A percentile compares a stretch with the other conserved stretches of the same genome.
Evolutionary conservation across 2,329 filamentous ascomycete genomes (phyloP).

Genomic region (Macrophomina tecta): DNA sequence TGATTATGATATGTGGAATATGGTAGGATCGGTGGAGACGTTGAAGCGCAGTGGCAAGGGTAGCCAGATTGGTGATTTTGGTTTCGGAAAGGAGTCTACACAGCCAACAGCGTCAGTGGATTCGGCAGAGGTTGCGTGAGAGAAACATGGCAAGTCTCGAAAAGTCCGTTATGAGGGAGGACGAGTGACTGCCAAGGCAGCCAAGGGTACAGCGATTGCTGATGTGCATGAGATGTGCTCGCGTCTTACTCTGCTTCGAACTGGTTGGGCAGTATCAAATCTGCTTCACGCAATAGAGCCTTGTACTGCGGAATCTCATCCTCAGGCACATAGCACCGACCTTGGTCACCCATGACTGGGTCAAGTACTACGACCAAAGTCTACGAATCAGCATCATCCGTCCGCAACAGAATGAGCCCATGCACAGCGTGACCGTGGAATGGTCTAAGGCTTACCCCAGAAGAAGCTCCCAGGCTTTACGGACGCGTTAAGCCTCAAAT

Average conservation of each 20-base stretch:
- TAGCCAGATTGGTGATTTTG: conserved; percentile 76
- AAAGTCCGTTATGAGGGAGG: background rate
- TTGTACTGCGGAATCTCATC: conserved; percentile 94
- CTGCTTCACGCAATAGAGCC: conserved; percentile 76
- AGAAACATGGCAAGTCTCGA: too few relatives aligned
- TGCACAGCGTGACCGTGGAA: too few relatives aligned
- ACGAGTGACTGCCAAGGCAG: too few relatives aligned
- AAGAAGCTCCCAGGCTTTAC: conserved; percentile 79
- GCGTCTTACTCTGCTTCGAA: conserved; percentile 87
- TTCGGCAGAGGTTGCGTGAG: background rate
- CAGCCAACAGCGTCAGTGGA: background rate
- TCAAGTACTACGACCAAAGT: conserved; percentile 71
- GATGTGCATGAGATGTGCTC: too few relatives aligned
- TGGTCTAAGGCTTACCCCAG: conserved; percentile 64
- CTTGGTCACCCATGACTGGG: conserved; percentile 98
- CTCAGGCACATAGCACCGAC: conserved; percentile 85
- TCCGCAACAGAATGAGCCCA: background rate
- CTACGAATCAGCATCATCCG: background rate
- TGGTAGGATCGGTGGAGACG: conserved; percentile 76
- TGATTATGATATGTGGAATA: conserved; percentile 90
- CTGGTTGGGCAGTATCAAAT: conserved; percentile 93
- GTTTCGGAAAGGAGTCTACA: conserved; percentile 82
- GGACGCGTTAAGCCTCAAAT: conserved; percentile 71
- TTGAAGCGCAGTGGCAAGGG: conserved; percentile 75
- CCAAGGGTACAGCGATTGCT: too few relatives aligned